phyloP scores from a whole-genome alignment of 441 rosid genomes.

The Geranium incanum region DNA sequence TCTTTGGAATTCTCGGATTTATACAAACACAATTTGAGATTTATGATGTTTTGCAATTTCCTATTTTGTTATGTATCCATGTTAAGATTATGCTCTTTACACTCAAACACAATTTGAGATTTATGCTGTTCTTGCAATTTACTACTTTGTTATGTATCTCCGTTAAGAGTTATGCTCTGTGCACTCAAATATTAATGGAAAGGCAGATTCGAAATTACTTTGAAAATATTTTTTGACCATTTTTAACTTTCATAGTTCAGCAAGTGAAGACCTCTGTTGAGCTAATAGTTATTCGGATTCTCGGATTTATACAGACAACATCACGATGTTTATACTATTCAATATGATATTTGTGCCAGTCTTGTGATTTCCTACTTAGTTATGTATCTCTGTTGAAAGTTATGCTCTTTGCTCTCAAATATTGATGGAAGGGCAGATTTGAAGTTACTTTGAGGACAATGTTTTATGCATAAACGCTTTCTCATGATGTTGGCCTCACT shows the following conservation, averaged over 20 bases:
- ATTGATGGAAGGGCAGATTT: background rate
- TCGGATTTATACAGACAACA: background rate
- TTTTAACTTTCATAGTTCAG: background rate
- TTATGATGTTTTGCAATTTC: background rate
- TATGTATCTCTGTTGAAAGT: background rate
- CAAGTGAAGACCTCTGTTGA: background rate
- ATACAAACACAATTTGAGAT: background rate
- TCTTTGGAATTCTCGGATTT: background rate
- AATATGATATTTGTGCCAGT: background rate
- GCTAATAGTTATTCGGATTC: background rate
- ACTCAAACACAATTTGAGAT: background rate
- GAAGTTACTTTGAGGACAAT: background rate
- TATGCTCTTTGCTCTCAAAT: background rate
- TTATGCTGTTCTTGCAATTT: background rate
- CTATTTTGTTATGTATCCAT: background rate
- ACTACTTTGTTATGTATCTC: background rate
- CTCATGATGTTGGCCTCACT: constrained; percentile 14
- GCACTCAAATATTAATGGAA: background rate
- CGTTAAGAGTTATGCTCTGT: background rate
- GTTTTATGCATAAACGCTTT: background rate
- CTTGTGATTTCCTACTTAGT: background rate
- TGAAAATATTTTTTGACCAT: background rate
- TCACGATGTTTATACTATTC: too few relatives aligned
- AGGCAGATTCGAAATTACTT: background rate
- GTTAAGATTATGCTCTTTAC: background rate